Evolutionary conservation across 1,139 yeast species (phyloP), one percentile per base, ranked within the genome.

Genomic region (Hansenula sp.): DNA sequence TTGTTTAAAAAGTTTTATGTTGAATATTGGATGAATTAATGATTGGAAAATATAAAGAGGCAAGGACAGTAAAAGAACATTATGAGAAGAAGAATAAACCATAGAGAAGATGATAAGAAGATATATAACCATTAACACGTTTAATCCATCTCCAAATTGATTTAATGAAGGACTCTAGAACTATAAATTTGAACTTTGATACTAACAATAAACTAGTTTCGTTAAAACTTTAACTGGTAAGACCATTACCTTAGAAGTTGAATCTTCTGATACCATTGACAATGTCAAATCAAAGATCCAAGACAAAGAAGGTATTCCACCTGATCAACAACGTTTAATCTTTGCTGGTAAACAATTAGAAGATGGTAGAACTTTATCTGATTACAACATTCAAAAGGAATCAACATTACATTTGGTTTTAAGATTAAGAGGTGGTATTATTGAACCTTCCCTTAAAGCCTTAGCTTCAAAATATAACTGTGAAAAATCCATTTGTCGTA

Each of bases 391-490:
- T 69, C 95, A 86, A 74, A 86, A 86, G 79, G 95, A 86, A 77
- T 85, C 95, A 46, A 85, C 95, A 52, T 71, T 85, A 50, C 95
- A 85, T 70, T 78, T 85, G 72, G 95, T 85, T 49, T 76, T 85
- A 60, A 86, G 95, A 76, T 81, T 86, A 68, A 86, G 95, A 79
- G 95, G 95, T 77, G 88, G 89, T 76, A 88, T 90, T 79, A 92
- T 92, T 73, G 98, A 92, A 82, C 98, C 98, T 77, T 90, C 97
- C 65, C 84, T 92, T 68, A 92, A 90, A 80, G 96, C 94, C 65
- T 84, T 92, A 69, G 98, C 98, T 73, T 88, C 97, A 69, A 92
- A 92, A 79, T 92, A 86, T 89, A 92, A 92, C 95, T 92, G 97
- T 82, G 98, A 92, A 62, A 92, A 92, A 79, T 74, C 96, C 61